Evolutionary conservation across 257 asterid species (phyloP).

Genomic region (Ligustrum vulgare): DNA sequence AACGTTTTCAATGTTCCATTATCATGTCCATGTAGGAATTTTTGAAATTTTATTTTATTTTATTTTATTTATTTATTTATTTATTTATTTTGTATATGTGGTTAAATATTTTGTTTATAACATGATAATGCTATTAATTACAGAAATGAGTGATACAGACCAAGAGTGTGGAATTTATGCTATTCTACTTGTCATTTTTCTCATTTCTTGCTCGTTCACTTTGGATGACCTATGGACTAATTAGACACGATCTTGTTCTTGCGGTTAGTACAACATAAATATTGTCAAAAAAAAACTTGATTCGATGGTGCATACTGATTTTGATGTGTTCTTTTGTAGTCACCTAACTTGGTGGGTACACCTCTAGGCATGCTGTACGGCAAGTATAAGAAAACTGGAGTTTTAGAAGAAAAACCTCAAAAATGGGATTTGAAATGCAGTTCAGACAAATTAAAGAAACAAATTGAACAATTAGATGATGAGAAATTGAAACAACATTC

Average conservation of each 20-base stretch:
- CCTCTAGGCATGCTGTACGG: slow-evolving; percentile 71
- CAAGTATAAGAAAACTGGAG: slow-evolving; percentile 44
- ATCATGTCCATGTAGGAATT: no score
- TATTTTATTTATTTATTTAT: no score
- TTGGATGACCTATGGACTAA: slow-evolving; percentile 78
- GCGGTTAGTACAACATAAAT: slow-evolving; percentile 46
- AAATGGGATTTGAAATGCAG: slow-evolving; percentile 40
- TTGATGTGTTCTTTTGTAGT: slow-evolving; percentile 34
- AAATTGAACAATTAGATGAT: not conserved
- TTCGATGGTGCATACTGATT: not conserved
- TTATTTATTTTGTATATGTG: no score
- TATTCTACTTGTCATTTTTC: slow-evolving; percentile 77
- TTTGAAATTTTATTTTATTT: no score
- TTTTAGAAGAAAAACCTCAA: slow-evolving; percentile 27
- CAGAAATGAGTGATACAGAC: slow-evolving; percentile 77
- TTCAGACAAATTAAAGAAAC: slow-evolving; percentile 10
- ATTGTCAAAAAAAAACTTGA: not conserved
- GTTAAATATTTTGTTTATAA: no score
- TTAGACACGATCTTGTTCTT: slow-evolving; percentile 70
- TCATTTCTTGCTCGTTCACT: slow-evolving; percentile 70
- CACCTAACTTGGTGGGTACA: slow-evolving; percentile 71
- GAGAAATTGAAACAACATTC: not conserved
- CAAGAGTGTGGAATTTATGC: slow-evolving; percentile 86
- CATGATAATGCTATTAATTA: not conserved
- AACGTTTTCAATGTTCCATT: no score